Base-by-base conservation (phyloP, 2,329 filamentous ascomycete species). In the Scolecobasidium constrictum region DNA sequence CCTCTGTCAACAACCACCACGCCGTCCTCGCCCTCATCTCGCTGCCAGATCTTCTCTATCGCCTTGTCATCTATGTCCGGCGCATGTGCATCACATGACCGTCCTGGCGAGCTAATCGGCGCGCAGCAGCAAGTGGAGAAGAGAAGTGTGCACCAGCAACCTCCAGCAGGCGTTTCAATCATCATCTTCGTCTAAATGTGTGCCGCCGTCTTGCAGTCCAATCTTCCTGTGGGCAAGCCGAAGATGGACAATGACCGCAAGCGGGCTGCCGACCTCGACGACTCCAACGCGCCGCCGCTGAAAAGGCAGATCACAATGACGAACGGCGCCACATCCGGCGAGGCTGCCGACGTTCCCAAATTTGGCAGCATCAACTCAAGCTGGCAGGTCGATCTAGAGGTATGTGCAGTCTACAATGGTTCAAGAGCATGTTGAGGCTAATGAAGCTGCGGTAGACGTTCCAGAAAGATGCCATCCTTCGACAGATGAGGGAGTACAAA, bases 401-500 rank as follows among this genome's bases (percentile, higher is more conserved):
- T 45, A 17, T 19, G 38, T 11, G n/a, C 5, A 16, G 19, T 16
- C 15, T 38, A 17, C 17, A 21, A 13, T 5, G 17, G n/a, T 6
- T 34, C n/a, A 41, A 35, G 18, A 13, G 15, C 13, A 7, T n/a
- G 22, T n/a, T 11, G 18, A 42, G 28, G 41, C 23, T 3, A 23
- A 16, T 16, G 16, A 22, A 16, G 17, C 13, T 12, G 22, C 11
- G 6, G 7, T 28, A 45, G 43, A 22, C 38, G 18, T 18, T 45
- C 28, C 43, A 42, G 26, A 98, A 96, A 67, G 92, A 94, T 68
- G 92, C 92, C 50, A 94, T 98, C 60, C 82, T 85, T 56, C 86
- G 93, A 46, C 90, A 95, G 66, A 94, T 98, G 87, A 85, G 87
- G 59, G 92, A 96, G 65, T 95, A 94, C 65, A 94, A 94, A 66